Percentiles rank a stretch among this genome's conserved stretches.
Conservation (phyloP, 1,284 basidiomycete species). For the Cryptococcus jaspeensis region DNA sequence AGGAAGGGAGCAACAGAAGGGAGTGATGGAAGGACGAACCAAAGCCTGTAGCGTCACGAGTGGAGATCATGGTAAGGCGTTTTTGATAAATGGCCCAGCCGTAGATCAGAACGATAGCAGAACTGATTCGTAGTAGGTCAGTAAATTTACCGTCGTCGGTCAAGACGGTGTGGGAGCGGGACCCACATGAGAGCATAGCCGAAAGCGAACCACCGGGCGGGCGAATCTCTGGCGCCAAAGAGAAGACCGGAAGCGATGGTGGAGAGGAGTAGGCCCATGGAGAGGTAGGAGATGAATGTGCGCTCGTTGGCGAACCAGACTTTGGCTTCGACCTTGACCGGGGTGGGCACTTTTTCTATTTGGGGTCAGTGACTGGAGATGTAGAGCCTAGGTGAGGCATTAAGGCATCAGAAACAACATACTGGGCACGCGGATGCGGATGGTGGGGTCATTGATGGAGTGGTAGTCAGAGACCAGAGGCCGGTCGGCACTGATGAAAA, state of each 20-base stretch:
- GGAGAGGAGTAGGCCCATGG: slow-evolving; percentile 78
- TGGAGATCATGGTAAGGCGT: slow-evolving; percentile 85
- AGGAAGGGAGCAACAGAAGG: not conserved
- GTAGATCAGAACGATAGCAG: slow-evolving; percentile 60
- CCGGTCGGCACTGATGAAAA: slow-evolving; percentile 19
- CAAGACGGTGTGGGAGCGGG: not conserved
- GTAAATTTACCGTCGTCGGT: not conserved
- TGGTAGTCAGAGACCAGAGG: slow-evolving; percentile 46
- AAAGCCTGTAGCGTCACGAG: slow-evolving; percentile 86
- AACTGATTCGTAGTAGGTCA: slow-evolving; percentile 29
- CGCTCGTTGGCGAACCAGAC: slow-evolving; percentile 99
- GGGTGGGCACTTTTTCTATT: slow-evolving; percentile 75
- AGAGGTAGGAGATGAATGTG: slow-evolving; percentile 91
- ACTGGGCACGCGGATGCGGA: slow-evolving; percentile 45
- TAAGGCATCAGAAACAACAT: slow-evolving; percentile 8
- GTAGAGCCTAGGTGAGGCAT: not conserved
- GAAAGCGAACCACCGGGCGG: slow-evolving; percentile 78
- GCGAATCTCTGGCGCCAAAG: slow-evolving; percentile 58
- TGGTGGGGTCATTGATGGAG: slow-evolving; percentile 43
- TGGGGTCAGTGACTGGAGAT: not conserved
- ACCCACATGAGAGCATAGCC: slow-evolving; percentile 71
- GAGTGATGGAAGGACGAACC: slow-evolving; percentile 57
- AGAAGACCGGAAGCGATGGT: slow-evolving; percentile 77
- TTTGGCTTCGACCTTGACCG: slow-evolving; percentile 91
- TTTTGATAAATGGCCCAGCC: slow-evolving; percentile 84